Percentiles rank a stretch among this genome's conserved stretches.
These are phyloP conservation scores for Vitis rupestris DNA, from an alignment of 164 flowering plant genomes.

Conservation along the genomic window DNA sequence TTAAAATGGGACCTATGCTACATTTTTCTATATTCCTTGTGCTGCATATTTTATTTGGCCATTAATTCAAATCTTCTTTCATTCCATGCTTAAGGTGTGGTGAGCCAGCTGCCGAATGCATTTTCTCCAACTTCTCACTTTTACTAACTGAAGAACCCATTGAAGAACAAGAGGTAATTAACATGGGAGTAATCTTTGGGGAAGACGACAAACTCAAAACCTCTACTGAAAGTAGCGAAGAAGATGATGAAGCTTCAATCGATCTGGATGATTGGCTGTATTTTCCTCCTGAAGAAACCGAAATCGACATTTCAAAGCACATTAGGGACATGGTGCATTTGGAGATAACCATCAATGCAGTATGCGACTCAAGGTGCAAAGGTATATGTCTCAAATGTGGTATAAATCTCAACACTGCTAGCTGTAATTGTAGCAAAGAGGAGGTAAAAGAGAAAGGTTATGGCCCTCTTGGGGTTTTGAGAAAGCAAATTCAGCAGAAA, in stretches of 20 bases:
- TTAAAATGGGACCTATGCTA: too few relatives aligned
- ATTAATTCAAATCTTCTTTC: background rate
- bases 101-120: constrained; percentile 65
- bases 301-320: constrained; percentile 82
- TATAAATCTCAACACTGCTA: constrained; percentile 54
- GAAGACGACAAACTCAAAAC: constrained; percentile 31
- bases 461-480: constrained; percentile 64
- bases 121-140: constrained; percentile 77
- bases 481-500: constrained; percentile 46
- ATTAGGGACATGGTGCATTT: constrained; percentile 81
- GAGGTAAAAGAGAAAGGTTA: constrained; percentile 28
- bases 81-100: constrained; percentile 58
- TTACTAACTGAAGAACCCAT: constrained; percentile 75
- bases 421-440: constrained; percentile 52
- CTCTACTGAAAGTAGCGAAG: constrained; percentile 12
- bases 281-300: constrained; percentile 71
- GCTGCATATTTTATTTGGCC: background rate
- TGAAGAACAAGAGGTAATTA: constrained; percentile 58
- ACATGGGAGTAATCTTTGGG: constrained; percentile 54
- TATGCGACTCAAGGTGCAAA: constrained; percentile 72
- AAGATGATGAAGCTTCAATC: constrained; percentile 49
- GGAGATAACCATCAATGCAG: constrained; percentile 63
- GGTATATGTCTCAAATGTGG: constrained; percentile 86
- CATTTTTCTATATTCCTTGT: background rate
- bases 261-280: constrained; percentile 76